Conservation (phyloP, 1,284 basidiomycete genomes). For the Ustilago shanxiensis region DNA sequence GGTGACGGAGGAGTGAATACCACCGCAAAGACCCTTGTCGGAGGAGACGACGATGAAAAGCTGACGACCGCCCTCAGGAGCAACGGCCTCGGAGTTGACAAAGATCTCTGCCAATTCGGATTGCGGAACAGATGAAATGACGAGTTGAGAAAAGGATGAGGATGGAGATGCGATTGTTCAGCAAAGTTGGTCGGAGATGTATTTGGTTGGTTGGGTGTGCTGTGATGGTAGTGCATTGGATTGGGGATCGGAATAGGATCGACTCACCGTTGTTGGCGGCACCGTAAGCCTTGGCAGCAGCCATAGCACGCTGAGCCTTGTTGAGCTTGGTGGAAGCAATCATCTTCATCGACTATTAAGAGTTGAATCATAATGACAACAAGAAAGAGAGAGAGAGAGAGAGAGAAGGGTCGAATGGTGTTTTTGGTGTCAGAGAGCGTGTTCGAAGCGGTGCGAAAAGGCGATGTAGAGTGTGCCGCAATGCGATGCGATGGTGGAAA, state of each 20-base stretch:
- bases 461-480: background rate
- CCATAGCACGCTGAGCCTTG: slow-evolving; percentile 91
- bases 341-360: slow-evolving; percentile 89
- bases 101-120: slow-evolving; percentile 69
- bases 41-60: slow-evolving; percentile 90
- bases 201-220: too few relatives aligned
- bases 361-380: background rate
- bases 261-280: slow-evolving; percentile 86
- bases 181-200: background rate
- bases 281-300: slow-evolving; percentile 92
- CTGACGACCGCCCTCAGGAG: slow-evolving; percentile 63
- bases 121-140: background rate
- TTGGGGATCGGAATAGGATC: too few relatives aligned
- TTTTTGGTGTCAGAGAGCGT: slow-evolving; percentile 12
- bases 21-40: slow-evolving; percentile 99
- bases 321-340: slow-evolving; percentile 97
- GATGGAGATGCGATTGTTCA: slow-evolving; percentile 1
- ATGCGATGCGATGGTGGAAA: background rate
- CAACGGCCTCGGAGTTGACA: slow-evolving; percentile 65
- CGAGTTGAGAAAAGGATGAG: background rate
- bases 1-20: slow-evolving; percentile 97
- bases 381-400: background rate
- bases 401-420: background rate
- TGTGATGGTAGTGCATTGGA: background rate
- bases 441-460: slow-evolving; percentile 1